Percentiles rank a stretch among this genome's conserved stretches.
Conservation (phyloP, 1,139 yeast species). For the Groenewaldozyma auringiensis region DNA sequence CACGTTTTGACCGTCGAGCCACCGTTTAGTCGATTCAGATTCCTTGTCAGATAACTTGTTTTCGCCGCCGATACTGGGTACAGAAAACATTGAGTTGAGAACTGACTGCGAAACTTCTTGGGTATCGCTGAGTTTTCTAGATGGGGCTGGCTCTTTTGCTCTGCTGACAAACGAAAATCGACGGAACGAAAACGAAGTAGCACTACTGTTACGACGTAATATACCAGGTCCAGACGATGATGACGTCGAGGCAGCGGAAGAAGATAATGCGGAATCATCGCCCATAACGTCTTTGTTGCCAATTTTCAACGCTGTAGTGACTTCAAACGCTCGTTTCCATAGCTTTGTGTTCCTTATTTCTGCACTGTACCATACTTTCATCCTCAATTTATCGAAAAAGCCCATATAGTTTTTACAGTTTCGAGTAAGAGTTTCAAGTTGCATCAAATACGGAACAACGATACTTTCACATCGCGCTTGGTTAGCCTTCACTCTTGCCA, state of each 20-base stretch:
- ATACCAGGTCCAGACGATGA: constrained; percentile 1
- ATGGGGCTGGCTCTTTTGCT: neutral
- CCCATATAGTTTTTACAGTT: constrained; percentile 15
- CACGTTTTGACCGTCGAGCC: constrained; percentile 29
- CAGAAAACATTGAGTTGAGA: constrained; percentile 27
- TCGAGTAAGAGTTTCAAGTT: constrained; percentile 14
- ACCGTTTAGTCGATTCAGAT: constrained; percentile 28
- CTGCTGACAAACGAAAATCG: constrained; percentile 19
- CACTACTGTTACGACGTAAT: neutral
- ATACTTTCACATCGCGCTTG: constrained; percentile 16
- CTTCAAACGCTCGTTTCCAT: constrained; percentile 28
- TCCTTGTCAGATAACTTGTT: constrained; percentile 32
- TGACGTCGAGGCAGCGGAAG: too few relatives aligned
- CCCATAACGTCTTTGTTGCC: constrained; percentile 8
- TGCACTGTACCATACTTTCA: constrained; percentile 30
- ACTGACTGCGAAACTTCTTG: constrained; percentile 4
- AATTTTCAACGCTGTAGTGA: constrained; percentile 20
- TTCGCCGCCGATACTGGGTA: constrained; percentile 26
- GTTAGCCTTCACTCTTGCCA: constrained; percentile 14
- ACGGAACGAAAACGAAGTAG: constrained; percentile 20
- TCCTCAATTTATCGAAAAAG: constrained; percentile 18
- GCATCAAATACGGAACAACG: constrained; percentile 19
- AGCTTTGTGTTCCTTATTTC: constrained; percentile 27
- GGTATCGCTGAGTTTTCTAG: constrained; percentile 1
- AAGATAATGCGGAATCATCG: neutral